These are phyloP conservation scores for Boletus fagicola DNA, from an alignment of 768 basidiomycete genomes.

Conservation along the genomic window DNA sequence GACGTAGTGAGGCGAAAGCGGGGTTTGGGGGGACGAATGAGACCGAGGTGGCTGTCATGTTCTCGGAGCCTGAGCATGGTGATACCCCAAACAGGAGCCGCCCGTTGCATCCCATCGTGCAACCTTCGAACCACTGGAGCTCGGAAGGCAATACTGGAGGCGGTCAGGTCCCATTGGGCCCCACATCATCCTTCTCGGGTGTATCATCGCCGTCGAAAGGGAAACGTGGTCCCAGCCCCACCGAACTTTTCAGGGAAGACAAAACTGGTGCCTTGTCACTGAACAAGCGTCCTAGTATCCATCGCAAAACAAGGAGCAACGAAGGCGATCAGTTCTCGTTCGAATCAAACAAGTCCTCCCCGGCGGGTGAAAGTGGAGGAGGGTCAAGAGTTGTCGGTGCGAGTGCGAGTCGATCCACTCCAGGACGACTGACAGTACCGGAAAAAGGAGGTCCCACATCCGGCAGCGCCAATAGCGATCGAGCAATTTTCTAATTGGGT, in stretches of 20 bases:
- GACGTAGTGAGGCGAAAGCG: conserved; percentile 15
- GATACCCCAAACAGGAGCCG: conserved; percentile 2
- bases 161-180: conserved; percentile 2
- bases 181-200: conserved; percentile 17
- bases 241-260: conserved; percentile 63
- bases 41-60: not conserved
- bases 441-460: conserved; percentile 8
- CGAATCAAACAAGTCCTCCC: conserved; percentile 9
- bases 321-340: conserved; percentile 14
- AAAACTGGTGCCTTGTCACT: conserved; percentile 53
- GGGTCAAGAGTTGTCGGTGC: conserved; percentile 1
- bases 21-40: conserved; percentile 4
- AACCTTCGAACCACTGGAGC: conserved; percentile 1
- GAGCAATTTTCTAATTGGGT: conserved; percentile 1
- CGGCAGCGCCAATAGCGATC: conserved; percentile 15
- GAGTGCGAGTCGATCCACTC: not conserved
- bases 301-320: conserved; percentile 37
- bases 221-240: conserved; percentile 71
- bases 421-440: conserved; percentile 6
- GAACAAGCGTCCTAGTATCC: conserved; percentile 68
- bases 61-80: not conserved
- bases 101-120: conserved; percentile 8
- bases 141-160: conserved; percentile 6
- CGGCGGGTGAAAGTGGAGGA: conserved; percentile 12
- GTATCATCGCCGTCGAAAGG: conserved; percentile 41